Evolutionary conservation across 1,284 basidiomycete species (phyloP).

Genomic region (Phaffia rhodozyma): DNA sequence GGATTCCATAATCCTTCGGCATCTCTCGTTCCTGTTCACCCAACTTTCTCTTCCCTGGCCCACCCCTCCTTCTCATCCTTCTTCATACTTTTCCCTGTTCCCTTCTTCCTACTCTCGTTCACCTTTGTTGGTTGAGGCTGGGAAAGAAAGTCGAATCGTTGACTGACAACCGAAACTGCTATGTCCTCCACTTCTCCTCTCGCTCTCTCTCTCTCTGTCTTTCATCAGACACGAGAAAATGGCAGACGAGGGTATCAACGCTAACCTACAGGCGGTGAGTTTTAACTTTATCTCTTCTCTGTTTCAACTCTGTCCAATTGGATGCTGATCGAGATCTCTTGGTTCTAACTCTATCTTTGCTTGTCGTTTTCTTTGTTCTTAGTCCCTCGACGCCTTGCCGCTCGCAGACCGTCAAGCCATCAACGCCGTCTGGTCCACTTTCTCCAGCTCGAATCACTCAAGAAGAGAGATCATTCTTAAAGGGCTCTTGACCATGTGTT

Average conservation of each 20-base stretch:
- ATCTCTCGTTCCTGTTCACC: too few relatives aligned
- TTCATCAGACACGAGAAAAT: slow-evolving; percentile 76
- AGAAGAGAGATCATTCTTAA: slow-evolving; percentile 87
- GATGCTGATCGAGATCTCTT: neutral
- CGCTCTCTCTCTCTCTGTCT: slow-evolving; percentile 19
- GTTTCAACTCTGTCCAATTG: neutral
- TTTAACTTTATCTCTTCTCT: neutral
- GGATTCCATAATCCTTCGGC: too few relatives aligned
- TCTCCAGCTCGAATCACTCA: slow-evolving; percentile 85
- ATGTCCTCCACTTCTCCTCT: neutral
- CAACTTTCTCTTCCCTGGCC: too few relatives aligned
- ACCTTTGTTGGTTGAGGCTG: too few relatives aligned
- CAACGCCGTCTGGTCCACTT: slow-evolving; percentile 90
- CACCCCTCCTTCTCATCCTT: too few relatives aligned
- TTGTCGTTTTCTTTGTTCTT: slow-evolving; percentile 7
- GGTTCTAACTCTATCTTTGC: neutral
- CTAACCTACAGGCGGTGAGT: slow-evolving; percentile 81
- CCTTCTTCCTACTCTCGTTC: too few relatives aligned
- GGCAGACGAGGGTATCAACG: slow-evolving; percentile 89
- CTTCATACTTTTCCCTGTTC: too few relatives aligned
- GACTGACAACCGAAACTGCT: too few relatives aligned
- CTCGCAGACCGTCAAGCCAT: slow-evolving; percentile 77
- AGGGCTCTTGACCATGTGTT: slow-evolving; percentile 98
- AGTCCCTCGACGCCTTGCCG: slow-evolving; percentile 90
- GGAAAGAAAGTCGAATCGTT: too few relatives aligned